Evolutionary conservation across 495 filamentous ascomycete genomes (phyloP).

Genomic region (Neohortaea acidophila): DNA sequence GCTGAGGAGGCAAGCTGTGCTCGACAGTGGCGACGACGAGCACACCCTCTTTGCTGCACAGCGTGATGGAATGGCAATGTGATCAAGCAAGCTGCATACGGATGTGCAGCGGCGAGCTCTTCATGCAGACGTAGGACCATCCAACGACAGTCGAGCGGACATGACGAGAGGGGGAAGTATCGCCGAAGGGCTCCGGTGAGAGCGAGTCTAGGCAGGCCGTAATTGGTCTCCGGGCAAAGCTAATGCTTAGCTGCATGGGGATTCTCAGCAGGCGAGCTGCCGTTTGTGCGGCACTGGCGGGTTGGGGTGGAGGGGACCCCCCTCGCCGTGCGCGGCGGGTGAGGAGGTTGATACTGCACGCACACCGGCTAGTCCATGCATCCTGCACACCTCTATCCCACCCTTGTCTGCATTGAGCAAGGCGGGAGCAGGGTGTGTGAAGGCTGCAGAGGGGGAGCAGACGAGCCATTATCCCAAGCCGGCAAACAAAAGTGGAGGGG

Average conservation of each 20-base stretch:
- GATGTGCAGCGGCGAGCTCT: too few relatives aligned
- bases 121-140: too few relatives aligned
- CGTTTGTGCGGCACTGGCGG: slow-evolving; percentile 14
- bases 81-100: too few relatives aligned
- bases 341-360: slow-evolving; percentile 11
- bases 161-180: slow-evolving; percentile 6
- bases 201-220: slow-evolving; percentile 10
- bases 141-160: background rate
- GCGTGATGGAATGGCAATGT: too few relatives aligned
- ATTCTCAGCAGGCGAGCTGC: slow-evolving; percentile 3
- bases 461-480: too few relatives aligned
- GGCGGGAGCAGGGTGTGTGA: background rate
- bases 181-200: slow-evolving; percentile 10
- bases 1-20: slow-evolving; percentile 4
- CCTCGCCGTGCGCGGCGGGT: slow-evolving; percentile 1
- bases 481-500: too few relatives aligned
- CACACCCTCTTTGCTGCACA: slow-evolving; percentile 7
- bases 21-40: slow-evolving; percentile 3
- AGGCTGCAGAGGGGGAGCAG: background rate
- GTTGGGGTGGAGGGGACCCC: background rate
- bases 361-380: slow-evolving; percentile 2
- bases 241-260: slow-evolving; percentile 16
- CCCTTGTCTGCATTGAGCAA: background rate
- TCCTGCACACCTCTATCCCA: slow-evolving; percentile 2
- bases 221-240: slow-evolving; percentile 14